Evolutionary conservation across 257 asterid genomes (phyloP).

Genomic region (Dorcoceras hygrometricum): DNA sequence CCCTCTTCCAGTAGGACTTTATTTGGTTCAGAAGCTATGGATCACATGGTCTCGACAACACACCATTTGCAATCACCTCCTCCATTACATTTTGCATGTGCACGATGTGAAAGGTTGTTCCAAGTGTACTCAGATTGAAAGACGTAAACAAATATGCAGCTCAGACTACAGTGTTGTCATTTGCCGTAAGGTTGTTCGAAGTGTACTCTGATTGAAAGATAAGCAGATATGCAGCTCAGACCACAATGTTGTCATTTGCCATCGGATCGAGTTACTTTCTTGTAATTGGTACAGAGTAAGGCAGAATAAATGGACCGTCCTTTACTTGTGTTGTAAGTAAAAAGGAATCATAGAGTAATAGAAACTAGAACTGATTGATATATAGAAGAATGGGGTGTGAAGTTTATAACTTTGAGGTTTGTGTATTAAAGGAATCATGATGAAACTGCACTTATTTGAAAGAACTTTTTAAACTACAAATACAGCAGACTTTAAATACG

Average conservation of each 20-base stretch:
- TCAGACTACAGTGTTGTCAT: conserved; percentile 2
- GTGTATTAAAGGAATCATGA: conserved; percentile 23
- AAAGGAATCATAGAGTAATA: conserved; percentile 14
- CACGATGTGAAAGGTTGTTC: conserved; percentile 22
- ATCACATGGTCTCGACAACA: background rate
- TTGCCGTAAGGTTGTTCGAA: conserved; percentile 20
- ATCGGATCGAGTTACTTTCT: conserved; percentile 15
- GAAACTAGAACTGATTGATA: conserved; percentile 21
- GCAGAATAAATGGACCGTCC: conserved; percentile 11
- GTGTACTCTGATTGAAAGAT: conserved; percentile 25
- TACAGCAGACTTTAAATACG: background rate
- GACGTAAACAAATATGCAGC: conserved; percentile 9
- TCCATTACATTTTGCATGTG: conserved; percentile 23
- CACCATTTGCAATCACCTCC: background rate
- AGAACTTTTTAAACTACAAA: background rate
- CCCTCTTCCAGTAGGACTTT: background rate
- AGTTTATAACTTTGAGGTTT: conserved; percentile 20
- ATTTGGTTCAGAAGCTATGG: conserved; percentile 3
- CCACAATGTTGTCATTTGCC: background rate
- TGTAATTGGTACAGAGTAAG: conserved; percentile 22
- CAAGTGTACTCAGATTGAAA: conserved; percentile 26
- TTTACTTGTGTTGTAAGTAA: conserved; percentile 24
- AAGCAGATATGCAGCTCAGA: conserved; percentile 11
- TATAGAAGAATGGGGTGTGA: conserved; percentile 19
- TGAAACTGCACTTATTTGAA: conserved; percentile 10